A percentile compares a stretch with the other conserved stretches of the same genome.
These are phyloP conservation scores for Pseudevernia furfuracea DNA, from an alignment of 495 filamentous ascomycete species.

Conservation along the genomic window DNA sequence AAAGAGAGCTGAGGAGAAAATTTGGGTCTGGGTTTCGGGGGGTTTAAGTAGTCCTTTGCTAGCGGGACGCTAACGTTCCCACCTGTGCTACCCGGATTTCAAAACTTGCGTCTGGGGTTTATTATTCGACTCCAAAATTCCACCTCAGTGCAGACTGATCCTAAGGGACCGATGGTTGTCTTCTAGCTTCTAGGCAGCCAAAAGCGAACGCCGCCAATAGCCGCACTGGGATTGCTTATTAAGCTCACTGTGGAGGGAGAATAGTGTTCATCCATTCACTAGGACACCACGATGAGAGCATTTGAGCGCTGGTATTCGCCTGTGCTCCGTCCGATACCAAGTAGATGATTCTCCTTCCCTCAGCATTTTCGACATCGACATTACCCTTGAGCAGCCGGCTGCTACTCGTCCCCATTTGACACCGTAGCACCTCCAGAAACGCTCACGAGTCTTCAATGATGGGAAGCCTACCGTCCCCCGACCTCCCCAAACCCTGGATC, in stretches of 20 bases:
- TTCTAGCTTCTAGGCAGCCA: too few relatives aligned
- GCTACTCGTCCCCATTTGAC: background rate
- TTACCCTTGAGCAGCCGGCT: background rate
- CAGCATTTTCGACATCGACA: background rate
- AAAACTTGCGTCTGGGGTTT: too few relatives aligned
- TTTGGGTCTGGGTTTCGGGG: background rate
- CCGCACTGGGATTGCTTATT: background rate
- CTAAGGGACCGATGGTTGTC: too few relatives aligned
- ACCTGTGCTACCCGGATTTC: background rate
- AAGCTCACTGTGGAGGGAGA: too few relatives aligned
- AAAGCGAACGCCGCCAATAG: background rate
- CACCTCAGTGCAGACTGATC: too few relatives aligned
- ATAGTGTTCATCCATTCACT: background rate
- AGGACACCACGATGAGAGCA: background rate
- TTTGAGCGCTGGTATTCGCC: background rate
- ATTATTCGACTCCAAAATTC: too few relatives aligned
- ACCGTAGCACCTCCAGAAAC: background rate
- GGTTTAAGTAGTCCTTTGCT: background rate
- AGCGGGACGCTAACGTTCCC: background rate
- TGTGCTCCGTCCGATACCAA: background rate
- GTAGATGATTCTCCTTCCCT: background rate
- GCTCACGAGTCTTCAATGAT: background rate
- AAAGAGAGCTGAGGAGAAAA: constrained; percentile 33
- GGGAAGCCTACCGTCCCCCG: constrained; percentile 9
- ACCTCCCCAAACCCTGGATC: constrained; percentile 49